Conservation (phyloP, 1,284 basidiomycete genomes). For the Neotropicomus parvogracilis region DNA sequence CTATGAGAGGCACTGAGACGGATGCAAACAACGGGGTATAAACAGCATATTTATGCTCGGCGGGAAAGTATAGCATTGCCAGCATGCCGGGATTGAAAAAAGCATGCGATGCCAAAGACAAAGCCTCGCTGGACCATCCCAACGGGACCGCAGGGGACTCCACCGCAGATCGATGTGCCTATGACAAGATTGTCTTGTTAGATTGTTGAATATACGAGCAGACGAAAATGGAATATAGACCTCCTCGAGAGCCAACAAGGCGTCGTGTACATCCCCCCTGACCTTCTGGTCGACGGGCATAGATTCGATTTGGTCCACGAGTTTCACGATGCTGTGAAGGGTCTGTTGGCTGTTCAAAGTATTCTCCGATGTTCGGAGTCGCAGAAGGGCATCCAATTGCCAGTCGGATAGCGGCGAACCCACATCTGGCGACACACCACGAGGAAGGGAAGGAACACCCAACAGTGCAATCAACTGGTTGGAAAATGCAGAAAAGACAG, state of each 20-base stretch:
- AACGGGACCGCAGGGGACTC: constrained; percentile 50
- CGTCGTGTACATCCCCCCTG: constrained; percentile 63
- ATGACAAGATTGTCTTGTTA: constrained; percentile 10
- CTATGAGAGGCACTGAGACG: constrained; percentile 76
- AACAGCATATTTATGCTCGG: constrained; percentile 93
- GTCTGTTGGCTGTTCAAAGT: constrained; percentile 67
- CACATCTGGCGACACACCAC: constrained; percentile 34
- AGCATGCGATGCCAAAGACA: constrained; percentile 76
- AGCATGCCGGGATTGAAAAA: constrained; percentile 98
- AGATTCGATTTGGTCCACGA: constrained; percentile 81
- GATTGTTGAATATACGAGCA: background rate
- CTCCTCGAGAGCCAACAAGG: constrained; percentile 67
- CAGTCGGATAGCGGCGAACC: constrained; percentile 52
- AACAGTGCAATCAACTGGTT: constrained; percentile 75
- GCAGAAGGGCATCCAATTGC: constrained; percentile 77
- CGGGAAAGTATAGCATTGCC: constrained; percentile 92
- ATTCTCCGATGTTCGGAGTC: constrained; percentile 72
- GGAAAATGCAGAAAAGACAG: constrained; percentile 70
- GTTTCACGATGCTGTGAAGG: constrained; percentile 73
- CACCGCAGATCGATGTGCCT: constrained; percentile 26
- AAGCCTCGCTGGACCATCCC: constrained; percentile 61
- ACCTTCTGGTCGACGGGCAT: constrained; percentile 87
- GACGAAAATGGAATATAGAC: constrained; percentile 41
- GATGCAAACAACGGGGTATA: constrained; percentile 92
- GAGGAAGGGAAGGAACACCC: constrained; percentile 68